Percentiles rank a stretch among this genome's conserved stretches.
phyloP scores from a whole-genome alignment of 2,329 filamentous ascomycete species.

The Onygenales sp. region DNA sequence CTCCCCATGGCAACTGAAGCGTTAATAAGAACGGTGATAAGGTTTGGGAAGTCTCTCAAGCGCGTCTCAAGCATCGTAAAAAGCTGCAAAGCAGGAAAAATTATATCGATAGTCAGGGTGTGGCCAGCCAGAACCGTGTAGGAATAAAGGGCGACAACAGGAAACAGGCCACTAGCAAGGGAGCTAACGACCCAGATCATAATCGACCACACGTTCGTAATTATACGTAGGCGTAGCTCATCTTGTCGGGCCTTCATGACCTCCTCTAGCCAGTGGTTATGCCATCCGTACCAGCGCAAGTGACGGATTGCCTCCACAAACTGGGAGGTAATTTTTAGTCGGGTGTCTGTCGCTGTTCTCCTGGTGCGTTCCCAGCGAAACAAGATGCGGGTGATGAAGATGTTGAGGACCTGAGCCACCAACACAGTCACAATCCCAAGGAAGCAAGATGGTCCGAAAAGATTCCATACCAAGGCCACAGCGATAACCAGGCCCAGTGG shows the following conservation, averaged over 20 bases:
- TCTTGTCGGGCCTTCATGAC: conserved; percentile 60
- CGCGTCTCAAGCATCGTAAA: conserved; percentile 67
- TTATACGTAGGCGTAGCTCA: conserved; percentile 57
- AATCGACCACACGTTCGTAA: conserved; percentile 54
- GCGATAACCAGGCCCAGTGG: conserved; percentile 70
- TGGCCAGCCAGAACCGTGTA: conserved; percentile 64
- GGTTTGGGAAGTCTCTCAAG: conserved; percentile 62
- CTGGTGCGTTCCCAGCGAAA: conserved; percentile 61
- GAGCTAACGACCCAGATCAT: conserved; percentile 61
- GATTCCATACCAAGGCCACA: conserved; percentile 61
- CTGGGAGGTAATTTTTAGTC: conserved; percentile 71
- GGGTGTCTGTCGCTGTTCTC: conserved; percentile 64
- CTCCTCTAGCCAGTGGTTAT: conserved; percentile 60
- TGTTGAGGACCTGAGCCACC: conserved; percentile 60
- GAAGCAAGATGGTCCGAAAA: conserved; percentile 72
- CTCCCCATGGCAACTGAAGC: conserved; percentile 72
- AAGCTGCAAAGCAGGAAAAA: conserved; percentile 76
- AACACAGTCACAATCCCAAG: conserved; percentile 62
- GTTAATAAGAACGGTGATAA: conserved; percentile 70
- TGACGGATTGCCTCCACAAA: conserved; percentile 81
- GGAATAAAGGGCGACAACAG: conserved; percentile 69
- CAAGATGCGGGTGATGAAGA: conserved; percentile 54
- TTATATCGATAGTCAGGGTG: conserved; percentile 66
- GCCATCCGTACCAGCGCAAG: conserved; percentile 74
- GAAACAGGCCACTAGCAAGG: conserved; percentile 64